Evolutionary conservation across 768 basidiomycete species (phyloP), one percentile per base, ranked within the genome.

Genomic region (Lactarius sanguifluus): DNA sequence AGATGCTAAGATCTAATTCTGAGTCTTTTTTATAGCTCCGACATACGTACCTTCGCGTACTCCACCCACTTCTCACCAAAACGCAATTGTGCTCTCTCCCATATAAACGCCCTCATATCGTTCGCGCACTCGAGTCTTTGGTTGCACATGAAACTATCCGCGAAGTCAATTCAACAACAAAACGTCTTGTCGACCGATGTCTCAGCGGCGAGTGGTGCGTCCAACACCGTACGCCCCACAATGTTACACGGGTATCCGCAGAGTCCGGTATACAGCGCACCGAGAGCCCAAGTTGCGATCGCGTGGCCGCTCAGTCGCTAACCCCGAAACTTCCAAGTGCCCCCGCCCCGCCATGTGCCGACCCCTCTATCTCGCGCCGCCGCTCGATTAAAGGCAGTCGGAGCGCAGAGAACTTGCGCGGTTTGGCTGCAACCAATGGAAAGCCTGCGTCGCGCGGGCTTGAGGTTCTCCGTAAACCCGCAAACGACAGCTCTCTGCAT

Each of bases 21-120:
- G n/a, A 20, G 10, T 34, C 9, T 34, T 23, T 25, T 15, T 2
- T 52, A n/a, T 71, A 94, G 88, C 82, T 98, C 54, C 92, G 94
- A 58, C 96, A 99, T 75, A 98, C 96, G 1, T 99, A 95, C 75
- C 88, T 98, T 38, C 92, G 97, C 23, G 97, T 99, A 12, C 82
- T 99, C 18, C 93, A 98, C 73, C 97, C 96, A 0, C 86, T 99
- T 5, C 83, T 99, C 52, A 94, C 91, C 12, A 94, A 92, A 76
- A 98, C 96, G 0, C 97, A 99, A 76, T 82, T 99, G 7, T 87
- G 87, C 15, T 79, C 85, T 16, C 77, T 87, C 64, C 91, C 94
- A 0, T 98, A 98, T 80, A 99, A 99, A 74, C 91, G 95, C 9
- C 82, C 89, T 1, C 92, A 96, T 75, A 92, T 98, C 71, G 87